Conservation (phyloP, 441 rosid species). For the Gossypium davidsonii region DNA sequence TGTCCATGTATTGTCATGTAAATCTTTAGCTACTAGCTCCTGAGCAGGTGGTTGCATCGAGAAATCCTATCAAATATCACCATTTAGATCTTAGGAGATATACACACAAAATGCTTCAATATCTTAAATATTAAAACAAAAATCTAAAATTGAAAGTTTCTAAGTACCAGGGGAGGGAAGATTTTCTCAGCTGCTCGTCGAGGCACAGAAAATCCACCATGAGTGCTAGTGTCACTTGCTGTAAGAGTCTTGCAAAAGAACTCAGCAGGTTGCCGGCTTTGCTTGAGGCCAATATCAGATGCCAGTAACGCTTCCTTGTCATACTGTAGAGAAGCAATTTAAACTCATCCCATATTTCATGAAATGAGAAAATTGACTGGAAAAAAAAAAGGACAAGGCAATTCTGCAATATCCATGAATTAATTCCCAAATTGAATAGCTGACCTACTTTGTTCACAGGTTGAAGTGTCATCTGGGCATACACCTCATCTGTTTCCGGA, state of each 20-base stretch:
- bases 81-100: slow-evolving; percentile 21
- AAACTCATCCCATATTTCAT: slow-evolving; percentile 9
- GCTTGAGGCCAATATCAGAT: slow-evolving; percentile 76
- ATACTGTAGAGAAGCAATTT: slow-evolving; percentile 35
- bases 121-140: background rate
- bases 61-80: slow-evolving; percentile 50
- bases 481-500: slow-evolving; percentile 85
- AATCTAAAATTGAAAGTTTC: background rate
- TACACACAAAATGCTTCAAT: slow-evolving; percentile 1
- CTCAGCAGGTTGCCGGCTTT: slow-evolving; percentile 71
- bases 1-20: slow-evolving; percentile 83
- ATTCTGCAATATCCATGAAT: background rate
- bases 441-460: slow-evolving; percentile 79
- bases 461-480: slow-evolving; percentile 98
- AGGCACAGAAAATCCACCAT: slow-evolving; percentile 95
- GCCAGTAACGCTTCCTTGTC: slow-evolving; percentile 82
- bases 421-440: slow-evolving; percentile 22
- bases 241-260: slow-evolving; percentile 96
- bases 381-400: background rate
- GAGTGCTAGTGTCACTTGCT: slow-evolving; percentile 95
- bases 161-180: slow-evolving; percentile 79
- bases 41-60: slow-evolving; percentile 94
- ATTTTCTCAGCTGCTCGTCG: slow-evolving; percentile 95
- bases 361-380: background rate
- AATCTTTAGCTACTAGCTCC: slow-evolving; percentile 76